A percentile compares a stretch with the other conserved stretches of the same genome.
Evolutionary conservation across 1,284 basidiomycete genomes (phyloP).

Genomic region (Wolfiporia cocos): DNA sequence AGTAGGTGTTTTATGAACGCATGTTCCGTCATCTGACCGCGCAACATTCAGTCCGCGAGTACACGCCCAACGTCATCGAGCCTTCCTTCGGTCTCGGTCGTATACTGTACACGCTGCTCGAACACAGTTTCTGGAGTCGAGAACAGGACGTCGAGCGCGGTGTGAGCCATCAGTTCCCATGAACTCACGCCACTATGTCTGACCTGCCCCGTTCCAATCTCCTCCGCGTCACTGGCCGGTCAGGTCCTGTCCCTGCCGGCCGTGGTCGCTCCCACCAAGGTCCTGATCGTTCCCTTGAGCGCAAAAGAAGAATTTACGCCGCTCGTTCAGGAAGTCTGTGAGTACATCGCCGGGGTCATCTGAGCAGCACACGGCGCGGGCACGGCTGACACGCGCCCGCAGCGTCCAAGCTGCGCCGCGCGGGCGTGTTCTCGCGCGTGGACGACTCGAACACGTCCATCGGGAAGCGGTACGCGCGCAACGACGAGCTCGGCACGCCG

Average conservation of each 20-base stretch:
- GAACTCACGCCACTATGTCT: slow-evolving; percentile 11
- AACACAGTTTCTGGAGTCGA: slow-evolving; percentile 95
- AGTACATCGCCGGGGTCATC: slow-evolving; percentile 32
- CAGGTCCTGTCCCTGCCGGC: slow-evolving; percentile 89
- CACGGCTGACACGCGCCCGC: slow-evolving; percentile 11
- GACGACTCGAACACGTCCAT: slow-evolving; percentile 96
- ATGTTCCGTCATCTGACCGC: slow-evolving; percentile 24
- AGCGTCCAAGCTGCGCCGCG: slow-evolving; percentile 85
- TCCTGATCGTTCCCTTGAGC: slow-evolving; percentile 94
- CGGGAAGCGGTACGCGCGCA: slow-evolving; percentile 95
- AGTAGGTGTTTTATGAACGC: slow-evolving; percentile 41
- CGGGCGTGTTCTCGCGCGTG: slow-evolving; percentile 87
- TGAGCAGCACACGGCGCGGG: slow-evolving; percentile 6
- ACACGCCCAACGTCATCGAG: slow-evolving; percentile 96
- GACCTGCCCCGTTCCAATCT: slow-evolving; percentile 6
- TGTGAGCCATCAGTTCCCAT: slow-evolving; percentile 43
- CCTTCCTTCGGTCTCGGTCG: slow-evolving; percentile 98
- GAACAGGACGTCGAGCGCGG: slow-evolving; percentile 87
- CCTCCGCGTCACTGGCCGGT: slow-evolving; percentile 12
- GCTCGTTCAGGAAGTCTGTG: slow-evolving; percentile 86
- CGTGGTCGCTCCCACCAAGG: slow-evolving; percentile 93
- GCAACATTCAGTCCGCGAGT: slow-evolving; percentile 75
- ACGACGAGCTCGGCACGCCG: slow-evolving; percentile 98
- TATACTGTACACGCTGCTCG: slow-evolving; percentile 90
- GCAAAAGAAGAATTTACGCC: slow-evolving; percentile 83